Evolutionary conservation across 345 rosid species (phyloP).

Genomic region (Eucalyptus erythrocorys): DNA sequence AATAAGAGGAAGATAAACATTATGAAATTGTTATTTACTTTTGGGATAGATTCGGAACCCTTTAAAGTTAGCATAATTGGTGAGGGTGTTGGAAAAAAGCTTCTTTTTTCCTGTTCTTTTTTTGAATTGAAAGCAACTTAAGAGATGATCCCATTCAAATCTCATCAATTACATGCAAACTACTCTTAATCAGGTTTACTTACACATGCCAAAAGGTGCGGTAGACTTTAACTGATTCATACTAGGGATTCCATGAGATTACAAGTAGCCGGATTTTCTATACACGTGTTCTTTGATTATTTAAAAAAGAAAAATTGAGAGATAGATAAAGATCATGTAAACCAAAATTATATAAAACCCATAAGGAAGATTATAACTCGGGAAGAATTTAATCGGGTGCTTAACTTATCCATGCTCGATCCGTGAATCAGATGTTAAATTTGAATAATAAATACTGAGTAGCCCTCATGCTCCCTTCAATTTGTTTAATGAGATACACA

Average conservation of each 20-base stretch:
- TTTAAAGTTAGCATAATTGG: background rate
- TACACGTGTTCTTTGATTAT: background rate
- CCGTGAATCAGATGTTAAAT: background rate
- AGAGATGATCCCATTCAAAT: background rate
- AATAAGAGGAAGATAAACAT: no score
- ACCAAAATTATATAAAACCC: background rate
- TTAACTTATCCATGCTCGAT: background rate
- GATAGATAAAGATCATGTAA: background rate
- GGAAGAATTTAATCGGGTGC: background rate
- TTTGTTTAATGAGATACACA: background rate
- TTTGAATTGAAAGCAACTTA: background rate
- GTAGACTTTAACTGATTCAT: fast-evolving
- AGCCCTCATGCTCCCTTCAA: background rate
- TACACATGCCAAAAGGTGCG: background rate
- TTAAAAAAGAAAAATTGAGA: background rate
- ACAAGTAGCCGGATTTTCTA: background rate
- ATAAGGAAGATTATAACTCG: background rate
- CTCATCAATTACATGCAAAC: background rate
- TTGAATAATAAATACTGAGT: background rate
- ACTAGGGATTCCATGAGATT: background rate
- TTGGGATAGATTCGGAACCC: fast-evolving
- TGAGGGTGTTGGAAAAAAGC: background rate
- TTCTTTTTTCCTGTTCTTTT: no score
- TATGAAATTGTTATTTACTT: background rate
- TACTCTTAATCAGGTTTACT: background rate